Percentiles rank a stretch among this genome's conserved stretches.
These are phyloP conservation scores for Nicotiana otophora DNA, from an alignment of 257 asterid genomes.

Conservation along the genomic window DNA sequence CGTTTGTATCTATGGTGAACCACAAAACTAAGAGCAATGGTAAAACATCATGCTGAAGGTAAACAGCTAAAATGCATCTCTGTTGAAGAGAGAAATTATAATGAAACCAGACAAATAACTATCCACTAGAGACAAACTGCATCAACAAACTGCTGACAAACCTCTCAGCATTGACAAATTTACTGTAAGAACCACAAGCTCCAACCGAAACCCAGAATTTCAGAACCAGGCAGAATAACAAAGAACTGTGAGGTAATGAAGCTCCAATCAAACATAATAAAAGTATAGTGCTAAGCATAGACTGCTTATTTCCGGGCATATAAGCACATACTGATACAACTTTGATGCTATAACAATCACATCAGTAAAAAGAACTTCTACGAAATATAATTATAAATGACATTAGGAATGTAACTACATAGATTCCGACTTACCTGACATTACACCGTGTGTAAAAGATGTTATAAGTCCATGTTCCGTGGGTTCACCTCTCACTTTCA, in stretches of 20 bases:
- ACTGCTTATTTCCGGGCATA: not conserved
- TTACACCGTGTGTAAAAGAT: constrained; percentile 69
- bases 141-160: not conserved
- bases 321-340: not conserved
- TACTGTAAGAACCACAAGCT: not conserved
- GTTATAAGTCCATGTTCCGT: constrained; percentile 57
- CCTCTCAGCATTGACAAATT: not conserved
- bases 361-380: not conserved
- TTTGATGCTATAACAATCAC: not conserved
- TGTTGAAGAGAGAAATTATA: not conserved
- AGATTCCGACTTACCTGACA: constrained; percentile 46
- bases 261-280: not conserved
- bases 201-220: not conserved
- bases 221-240: not conserved
- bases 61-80: not conserved
- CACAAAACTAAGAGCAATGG: not conserved
- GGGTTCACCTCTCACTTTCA: constrained; percentile 30
- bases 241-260: not conserved
- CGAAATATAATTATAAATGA: not conserved
- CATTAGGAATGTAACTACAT: not conserved
- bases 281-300: not conserved
- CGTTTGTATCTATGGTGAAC: not conserved
- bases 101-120: not conserved
- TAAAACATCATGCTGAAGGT: not conserved
- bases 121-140: not conserved